phyloP scores from a whole-genome alignment of 495 filamentous ascomycete genomes.

The Aspergillus ostianus region DNA sequence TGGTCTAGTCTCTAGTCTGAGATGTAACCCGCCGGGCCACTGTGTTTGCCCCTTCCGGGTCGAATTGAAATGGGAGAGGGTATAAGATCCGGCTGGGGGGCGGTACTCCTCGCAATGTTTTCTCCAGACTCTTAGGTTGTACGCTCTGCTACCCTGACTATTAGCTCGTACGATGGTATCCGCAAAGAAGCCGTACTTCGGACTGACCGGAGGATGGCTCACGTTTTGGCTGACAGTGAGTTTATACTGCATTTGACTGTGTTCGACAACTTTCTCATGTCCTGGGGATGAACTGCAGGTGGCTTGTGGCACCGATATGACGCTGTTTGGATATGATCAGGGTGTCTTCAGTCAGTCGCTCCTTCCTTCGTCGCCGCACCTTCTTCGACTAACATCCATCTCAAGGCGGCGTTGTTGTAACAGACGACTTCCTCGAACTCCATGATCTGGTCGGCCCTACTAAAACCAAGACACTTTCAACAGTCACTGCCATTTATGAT shows the following conservation, averaged over 20 bases:
- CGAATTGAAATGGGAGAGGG: not conserved
- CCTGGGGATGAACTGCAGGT: slow-evolving; percentile 26
- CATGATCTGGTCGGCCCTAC: slow-evolving; percentile 47
- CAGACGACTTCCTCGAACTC: slow-evolving; percentile 53
- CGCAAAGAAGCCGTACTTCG: slow-evolving; percentile 52
- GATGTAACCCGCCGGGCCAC: not conserved
- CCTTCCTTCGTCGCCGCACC: not conserved
- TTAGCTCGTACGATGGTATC: not conserved
- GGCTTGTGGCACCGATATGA: slow-evolving; percentile 58
- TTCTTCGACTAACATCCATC: slow-evolving; percentile 7
- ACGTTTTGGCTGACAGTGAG: slow-evolving; percentile 58
- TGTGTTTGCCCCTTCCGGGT: not conserved
- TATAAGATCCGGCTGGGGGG: not conserved
- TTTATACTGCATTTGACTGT: not conserved
- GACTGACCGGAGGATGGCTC: slow-evolving; percentile 55
- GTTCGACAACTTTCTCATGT: slow-evolving; percentile 1
- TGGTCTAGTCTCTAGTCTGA: not conserved
- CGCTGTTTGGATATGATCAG: slow-evolving; percentile 61
- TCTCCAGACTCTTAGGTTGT: not conserved
- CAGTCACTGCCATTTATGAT: slow-evolving; percentile 62
- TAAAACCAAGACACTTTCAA: slow-evolving; percentile 51
- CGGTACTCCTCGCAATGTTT: not conserved
- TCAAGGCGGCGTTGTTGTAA: slow-evolving; percentile 54
- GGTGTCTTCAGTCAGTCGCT: slow-evolving; percentile 46
- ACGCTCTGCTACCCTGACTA: not conserved